Percentiles rank a stretch among this genome's conserved stretches.
Evolutionary conservation across 2,329 filamentous ascomycete species (phyloP).

Genomic region (Stachybotrys chlorohalonatus): DNA sequence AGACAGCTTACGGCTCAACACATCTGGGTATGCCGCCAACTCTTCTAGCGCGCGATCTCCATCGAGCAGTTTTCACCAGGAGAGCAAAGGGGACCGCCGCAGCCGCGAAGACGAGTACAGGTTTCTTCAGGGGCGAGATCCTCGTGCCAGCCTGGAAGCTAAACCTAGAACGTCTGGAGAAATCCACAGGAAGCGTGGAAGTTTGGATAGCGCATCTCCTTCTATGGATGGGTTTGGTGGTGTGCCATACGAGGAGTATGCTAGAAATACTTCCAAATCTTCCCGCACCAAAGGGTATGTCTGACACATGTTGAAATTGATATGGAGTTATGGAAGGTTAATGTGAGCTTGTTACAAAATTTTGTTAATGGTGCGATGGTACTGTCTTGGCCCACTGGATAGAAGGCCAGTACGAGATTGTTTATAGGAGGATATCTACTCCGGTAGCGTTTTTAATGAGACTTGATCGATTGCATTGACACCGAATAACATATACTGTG

Average conservation of each 20-base stretch:
- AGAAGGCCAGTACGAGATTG: too few relatives aligned
- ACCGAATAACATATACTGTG: too few relatives aligned
- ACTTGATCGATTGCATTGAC: too few relatives aligned
- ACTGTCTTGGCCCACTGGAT: too few relatives aligned
- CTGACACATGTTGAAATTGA: too few relatives aligned
- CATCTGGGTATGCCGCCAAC: background rate
- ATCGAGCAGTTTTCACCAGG: background rate
- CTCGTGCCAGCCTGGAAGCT: conserved; percentile 3
- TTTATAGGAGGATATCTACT: too few relatives aligned
- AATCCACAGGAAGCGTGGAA: background rate
- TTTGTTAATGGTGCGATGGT: too few relatives aligned
- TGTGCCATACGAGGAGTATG: background rate
- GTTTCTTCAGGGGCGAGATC: conserved; percentile 14
- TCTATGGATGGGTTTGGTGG: background rate
- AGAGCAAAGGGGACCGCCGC: conserved; percentile 5
- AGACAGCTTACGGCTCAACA: background rate
- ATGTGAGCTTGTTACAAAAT: too few relatives aligned
- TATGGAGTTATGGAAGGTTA: too few relatives aligned
- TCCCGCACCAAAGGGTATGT: too few relatives aligned
- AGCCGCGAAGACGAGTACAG: conserved; percentile 17
- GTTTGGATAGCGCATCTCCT: background rate
- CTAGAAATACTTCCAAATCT: background rate
- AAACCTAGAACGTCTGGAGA: background rate
- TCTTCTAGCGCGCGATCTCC: background rate
- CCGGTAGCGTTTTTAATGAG: too few relatives aligned